Percentiles rank a stretch among this genome's conserved stretches.
Evolutionary conservation across 73 alveolate species (phyloP).

Genomic region (Paramecium sonneborni): DNA sequence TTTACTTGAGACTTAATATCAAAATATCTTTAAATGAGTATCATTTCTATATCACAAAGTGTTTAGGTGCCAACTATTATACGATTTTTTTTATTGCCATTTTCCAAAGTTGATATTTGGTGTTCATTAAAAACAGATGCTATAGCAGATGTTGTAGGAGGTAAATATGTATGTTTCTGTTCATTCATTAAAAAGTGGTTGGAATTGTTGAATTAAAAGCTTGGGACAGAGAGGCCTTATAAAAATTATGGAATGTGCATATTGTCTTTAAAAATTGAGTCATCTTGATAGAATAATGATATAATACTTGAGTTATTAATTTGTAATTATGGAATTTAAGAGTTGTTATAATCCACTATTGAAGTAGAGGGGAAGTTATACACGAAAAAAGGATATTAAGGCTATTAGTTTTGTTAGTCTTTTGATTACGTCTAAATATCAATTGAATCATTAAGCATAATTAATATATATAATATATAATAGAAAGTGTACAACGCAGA

Average conservation of each 20-base stretch:
- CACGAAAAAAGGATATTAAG: background rate
- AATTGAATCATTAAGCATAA: background rate
- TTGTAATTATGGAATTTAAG: background rate
- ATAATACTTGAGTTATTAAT: background rate
- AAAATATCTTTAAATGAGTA: conserved; percentile 2
- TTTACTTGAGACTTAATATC: conserved; percentile 21
- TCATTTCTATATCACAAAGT: conserved; percentile 21
- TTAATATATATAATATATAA: background rate
- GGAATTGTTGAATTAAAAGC: conserved; percentile 10
- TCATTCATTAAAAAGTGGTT: background rate
- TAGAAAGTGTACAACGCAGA: background rate
- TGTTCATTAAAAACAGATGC: background rate
- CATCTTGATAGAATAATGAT: background rate
- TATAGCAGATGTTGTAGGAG: background rate
- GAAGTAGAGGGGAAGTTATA: background rate
- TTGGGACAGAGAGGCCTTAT: background rate
- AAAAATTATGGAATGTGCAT: background rate
- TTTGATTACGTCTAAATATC: conserved; percentile 2
- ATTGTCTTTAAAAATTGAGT: conserved; percentile 5
- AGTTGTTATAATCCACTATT: background rate
- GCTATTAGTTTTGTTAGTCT: background rate
- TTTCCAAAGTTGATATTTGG: background rate
- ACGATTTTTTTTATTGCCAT: background rate
- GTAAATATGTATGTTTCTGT: background rate
- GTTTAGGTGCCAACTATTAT: conserved; percentile 35